Evolutionary conservation across 352 stramenopile genomes (phyloP).

Genomic region (Globisporangium cystogenes): DNA sequence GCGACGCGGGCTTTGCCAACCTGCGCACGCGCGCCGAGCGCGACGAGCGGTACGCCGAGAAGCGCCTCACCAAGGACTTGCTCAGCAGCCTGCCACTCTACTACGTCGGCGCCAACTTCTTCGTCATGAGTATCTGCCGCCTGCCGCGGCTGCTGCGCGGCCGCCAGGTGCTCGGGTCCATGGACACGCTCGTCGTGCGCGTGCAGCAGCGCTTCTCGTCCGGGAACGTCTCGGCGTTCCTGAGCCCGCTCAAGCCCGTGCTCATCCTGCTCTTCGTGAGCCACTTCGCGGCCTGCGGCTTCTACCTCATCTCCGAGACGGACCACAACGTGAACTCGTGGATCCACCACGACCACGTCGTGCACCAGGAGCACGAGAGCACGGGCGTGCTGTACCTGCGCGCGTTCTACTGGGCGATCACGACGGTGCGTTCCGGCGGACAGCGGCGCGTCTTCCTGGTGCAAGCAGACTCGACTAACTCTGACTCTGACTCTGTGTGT

Average conservation of each 20-base stretch:
- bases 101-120: conserved; percentile 51
- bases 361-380: conserved; percentile 53
- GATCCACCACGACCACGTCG: conserved; percentile 69
- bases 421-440: conserved; percentile 27
- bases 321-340: conserved; percentile 58
- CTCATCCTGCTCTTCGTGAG: conserved; percentile 56
- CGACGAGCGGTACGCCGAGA: conserved; percentile 31
- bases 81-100: conserved; percentile 51
- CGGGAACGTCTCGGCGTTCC: conserved; percentile 55
- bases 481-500: too few species aligned
- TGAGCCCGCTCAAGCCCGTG: conserved; percentile 61
- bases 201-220: conserved; percentile 61
- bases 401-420: conserved; percentile 74
- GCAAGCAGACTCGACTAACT: background rate
- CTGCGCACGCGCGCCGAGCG: conserved; percentile 41
- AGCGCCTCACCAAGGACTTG: conserved; percentile 38
- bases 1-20: conserved; percentile 42
- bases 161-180: conserved; percentile 25
- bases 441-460: background rate
- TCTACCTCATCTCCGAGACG: conserved; percentile 64
- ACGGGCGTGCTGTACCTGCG: conserved; percentile 53
- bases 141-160: conserved; percentile 50
- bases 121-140: conserved; percentile 49
- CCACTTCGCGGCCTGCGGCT: conserved; percentile 59
- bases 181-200: conserved; percentile 62